Evolutionary conservation across 139 green algal species (phyloP).

Genomic region (Chlamydomonas incerta): DNA sequence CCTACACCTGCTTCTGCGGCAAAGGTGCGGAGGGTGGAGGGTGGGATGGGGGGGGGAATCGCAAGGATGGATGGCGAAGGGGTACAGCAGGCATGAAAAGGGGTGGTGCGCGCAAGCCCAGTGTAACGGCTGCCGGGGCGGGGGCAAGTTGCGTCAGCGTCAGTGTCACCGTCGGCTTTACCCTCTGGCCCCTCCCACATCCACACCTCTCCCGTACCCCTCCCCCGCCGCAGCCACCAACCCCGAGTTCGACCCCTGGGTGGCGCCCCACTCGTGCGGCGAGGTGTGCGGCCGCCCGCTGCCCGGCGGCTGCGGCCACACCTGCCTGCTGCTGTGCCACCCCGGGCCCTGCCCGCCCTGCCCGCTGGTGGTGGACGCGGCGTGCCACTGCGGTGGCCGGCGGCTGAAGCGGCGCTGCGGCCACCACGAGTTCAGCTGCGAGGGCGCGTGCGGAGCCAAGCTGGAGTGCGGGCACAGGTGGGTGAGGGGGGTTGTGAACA

Average conservation of each 20-base stretch:
- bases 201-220: not conserved
- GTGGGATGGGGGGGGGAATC: no score
- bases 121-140: not conserved
- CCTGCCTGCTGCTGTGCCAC: constrained; percentile 86
- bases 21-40: constrained; percentile 61
- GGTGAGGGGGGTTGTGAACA: no score
- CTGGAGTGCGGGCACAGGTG: constrained; percentile 57
- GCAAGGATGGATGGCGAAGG: no score
- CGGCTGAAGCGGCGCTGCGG: constrained; percentile 69
- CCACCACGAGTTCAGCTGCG: constrained; percentile 70
- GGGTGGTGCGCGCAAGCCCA: no score
- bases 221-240: constrained; percentile 5
- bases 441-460: constrained; percentile 27
- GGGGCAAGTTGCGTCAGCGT: no score
- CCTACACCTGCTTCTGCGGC: constrained; percentile 84
- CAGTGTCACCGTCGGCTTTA: no score
- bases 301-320: constrained; percentile 68
- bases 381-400: constrained; percentile 74
- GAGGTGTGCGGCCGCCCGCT: constrained; percentile 66
- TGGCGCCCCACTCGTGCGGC: constrained; percentile 78
- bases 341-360: constrained; percentile 85
- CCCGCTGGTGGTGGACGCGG: constrained; percentile 70
- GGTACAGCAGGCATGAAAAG: no score
- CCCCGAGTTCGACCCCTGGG: constrained; percentile 68
- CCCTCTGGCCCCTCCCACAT: not conserved